Conservation (phyloP, 108 stramenopile genomes). For the Nitzschia palea region DNA sequence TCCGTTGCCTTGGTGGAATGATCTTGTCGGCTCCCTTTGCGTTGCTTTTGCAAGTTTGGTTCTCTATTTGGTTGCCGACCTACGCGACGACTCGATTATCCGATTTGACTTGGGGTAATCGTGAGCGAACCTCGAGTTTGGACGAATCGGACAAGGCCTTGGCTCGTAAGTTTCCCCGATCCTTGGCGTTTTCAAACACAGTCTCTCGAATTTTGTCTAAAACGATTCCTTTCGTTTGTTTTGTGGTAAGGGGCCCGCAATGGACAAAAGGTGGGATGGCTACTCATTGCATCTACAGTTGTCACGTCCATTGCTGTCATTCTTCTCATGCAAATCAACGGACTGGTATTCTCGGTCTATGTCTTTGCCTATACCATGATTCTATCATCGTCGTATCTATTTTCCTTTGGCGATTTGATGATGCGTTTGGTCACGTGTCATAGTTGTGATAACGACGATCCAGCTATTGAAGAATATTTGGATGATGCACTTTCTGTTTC, state of each 20-base stretch:
- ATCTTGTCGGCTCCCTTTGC: no score
- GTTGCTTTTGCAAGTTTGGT: no score
- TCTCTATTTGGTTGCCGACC: no score
- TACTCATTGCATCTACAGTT: not conserved
- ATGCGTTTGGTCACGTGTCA: not conserved
- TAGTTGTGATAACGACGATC: not conserved
- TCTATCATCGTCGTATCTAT: not conserved
- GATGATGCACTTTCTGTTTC: not conserved
- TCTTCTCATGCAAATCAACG: slow-evolving; percentile 6
- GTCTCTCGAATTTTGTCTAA: not conserved
- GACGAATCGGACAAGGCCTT: no score
- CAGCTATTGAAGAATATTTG: not conserved
- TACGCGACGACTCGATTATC: no score
- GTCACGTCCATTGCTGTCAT: not conserved
- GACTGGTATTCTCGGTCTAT: not conserved
- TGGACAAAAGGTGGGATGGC: not conserved
- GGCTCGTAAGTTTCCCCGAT: not conserved
- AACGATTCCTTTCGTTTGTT: not conserved
- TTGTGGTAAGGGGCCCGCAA: not conserved
- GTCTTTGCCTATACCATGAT: slow-evolving; percentile 1
- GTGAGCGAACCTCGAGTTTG: no score
- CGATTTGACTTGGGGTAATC: no score
- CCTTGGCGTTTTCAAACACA: not conserved
- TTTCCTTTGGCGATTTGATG: slow-evolving; percentile 1
- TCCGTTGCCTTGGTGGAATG: no score